phyloP scores from a whole-genome alignment of 352 stramenopile genomes.

The Globisporangium carolinianum region DNA sequence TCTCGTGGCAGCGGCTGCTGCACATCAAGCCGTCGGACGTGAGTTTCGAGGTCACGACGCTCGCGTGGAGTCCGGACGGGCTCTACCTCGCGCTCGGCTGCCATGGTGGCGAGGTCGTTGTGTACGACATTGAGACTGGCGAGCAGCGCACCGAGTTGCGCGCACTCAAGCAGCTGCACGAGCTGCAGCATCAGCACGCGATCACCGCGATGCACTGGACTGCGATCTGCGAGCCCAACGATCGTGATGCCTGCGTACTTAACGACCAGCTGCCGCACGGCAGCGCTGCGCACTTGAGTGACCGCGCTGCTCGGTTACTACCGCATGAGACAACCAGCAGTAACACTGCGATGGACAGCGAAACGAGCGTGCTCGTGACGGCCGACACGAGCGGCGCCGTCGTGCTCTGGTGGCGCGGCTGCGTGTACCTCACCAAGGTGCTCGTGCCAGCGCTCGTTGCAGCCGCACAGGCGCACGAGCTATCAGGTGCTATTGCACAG shows the following conservation, averaged over 20 bases:
- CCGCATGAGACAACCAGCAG: not conserved
- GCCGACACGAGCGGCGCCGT: slow-evolving; percentile 32
- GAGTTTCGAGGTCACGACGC: slow-evolving; percentile 34
- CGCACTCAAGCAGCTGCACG: slow-evolving; percentile 16
- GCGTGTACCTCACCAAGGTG: slow-evolving; percentile 38
- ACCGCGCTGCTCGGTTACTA: slow-evolving; percentile 30
- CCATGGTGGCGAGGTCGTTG: slow-evolving; percentile 56
- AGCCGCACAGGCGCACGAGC: not conserved
- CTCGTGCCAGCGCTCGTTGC: slow-evolving; percentile 22
- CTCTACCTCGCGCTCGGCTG: slow-evolving; percentile 57
- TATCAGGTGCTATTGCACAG: slow-evolving; percentile 9
- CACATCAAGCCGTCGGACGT: slow-evolving; percentile 62
- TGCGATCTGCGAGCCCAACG: too few relatives aligned
- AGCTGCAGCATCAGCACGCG: slow-evolving; percentile 25
- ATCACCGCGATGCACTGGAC: slow-evolving; percentile 64
- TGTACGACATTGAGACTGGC: slow-evolving; percentile 61
- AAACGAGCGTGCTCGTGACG: slow-evolving; percentile 29
- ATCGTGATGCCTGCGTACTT: too few relatives aligned
- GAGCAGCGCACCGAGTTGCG: slow-evolving; percentile 22
- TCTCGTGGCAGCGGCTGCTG: slow-evolving; percentile 70
- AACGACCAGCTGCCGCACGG: slow-evolving; percentile 3
- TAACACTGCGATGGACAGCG: not conserved
- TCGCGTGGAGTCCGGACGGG: slow-evolving; percentile 66
- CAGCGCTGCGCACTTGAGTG: slow-evolving; percentile 21
- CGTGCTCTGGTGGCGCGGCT: slow-evolving; percentile 57